Conservation (phyloP, 2,329 filamentous ascomycete genomes). For the Fusarium sororula region DNA sequence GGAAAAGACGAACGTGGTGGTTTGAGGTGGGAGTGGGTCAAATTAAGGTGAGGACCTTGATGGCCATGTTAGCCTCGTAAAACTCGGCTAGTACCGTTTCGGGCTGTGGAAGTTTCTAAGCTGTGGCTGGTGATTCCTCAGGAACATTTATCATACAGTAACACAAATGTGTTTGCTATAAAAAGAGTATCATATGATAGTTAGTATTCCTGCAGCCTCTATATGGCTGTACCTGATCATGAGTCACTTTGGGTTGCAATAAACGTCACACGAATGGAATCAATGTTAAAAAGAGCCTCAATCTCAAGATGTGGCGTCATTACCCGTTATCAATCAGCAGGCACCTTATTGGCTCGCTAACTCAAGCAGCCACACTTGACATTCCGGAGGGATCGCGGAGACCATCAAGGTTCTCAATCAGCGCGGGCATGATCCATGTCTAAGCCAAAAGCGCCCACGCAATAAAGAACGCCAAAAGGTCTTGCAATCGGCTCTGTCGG, state of each 20-base stretch:
- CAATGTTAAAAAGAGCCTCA: slow-evolving; percentile 6
- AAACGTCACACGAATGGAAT: background rate
- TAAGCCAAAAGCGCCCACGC: slow-evolving; percentile 13
- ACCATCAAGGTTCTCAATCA: slow-evolving; percentile 42
- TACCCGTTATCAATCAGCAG: background rate
- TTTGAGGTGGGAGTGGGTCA: slow-evolving; percentile 37
- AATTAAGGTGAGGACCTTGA: slow-evolving; percentile 44
- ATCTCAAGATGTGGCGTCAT: slow-evolving; percentile 29
- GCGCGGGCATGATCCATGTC: slow-evolving; percentile 10
- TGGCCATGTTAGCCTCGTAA: slow-evolving; percentile 32
- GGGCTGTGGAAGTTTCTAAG: background rate
- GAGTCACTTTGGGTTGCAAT: background rate
- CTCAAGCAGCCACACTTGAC: slow-evolving; percentile 33
- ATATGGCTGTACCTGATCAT: too few species aligned
- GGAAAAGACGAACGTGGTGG: background rate
- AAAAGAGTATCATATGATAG: background rate
- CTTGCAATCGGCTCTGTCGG: slow-evolving; percentile 35
- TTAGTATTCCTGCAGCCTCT: fast-evolving
- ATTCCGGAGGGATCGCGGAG: slow-evolving; percentile 9
- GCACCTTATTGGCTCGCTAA: slow-evolving; percentile 21
- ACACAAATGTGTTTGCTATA: background rate
- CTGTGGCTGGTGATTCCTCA: slow-evolving; percentile 21
- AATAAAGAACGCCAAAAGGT: slow-evolving; percentile 14
- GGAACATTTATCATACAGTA: background rate
- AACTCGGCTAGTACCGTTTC: slow-evolving; percentile 4